These are phyloP conservation scores for Hapsidospora chrysogenum DNA, from an alignment of 495 filamentous ascomycete genomes.

Conservation along the genomic window DNA sequence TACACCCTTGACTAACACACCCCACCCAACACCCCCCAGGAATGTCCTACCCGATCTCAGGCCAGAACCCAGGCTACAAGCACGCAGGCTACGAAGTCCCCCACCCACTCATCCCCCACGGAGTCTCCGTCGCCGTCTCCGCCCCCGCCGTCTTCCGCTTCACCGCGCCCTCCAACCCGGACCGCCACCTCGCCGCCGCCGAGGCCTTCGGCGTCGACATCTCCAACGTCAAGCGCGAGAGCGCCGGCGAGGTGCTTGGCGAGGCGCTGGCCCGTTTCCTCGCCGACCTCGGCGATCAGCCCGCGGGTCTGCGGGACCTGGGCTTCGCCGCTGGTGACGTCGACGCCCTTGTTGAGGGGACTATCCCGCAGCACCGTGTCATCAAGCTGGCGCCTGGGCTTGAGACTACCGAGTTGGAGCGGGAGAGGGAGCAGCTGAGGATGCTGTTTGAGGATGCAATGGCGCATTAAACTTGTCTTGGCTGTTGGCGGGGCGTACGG, in stretches of 20 bases:
- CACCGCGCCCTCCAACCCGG: conserved; percentile 77
- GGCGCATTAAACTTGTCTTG: conserved; percentile 18
- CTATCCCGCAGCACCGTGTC: conserved; percentile 78
- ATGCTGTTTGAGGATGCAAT: conserved; percentile 32
- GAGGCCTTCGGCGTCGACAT: conserved; percentile 86
- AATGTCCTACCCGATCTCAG: conserved; percentile 90
- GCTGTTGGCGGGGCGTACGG: too few species aligned
- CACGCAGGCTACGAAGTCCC: conserved; percentile 68
- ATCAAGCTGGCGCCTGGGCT: conserved; percentile 81
- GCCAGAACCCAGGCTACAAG: conserved; percentile 76
- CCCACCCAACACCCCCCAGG: too few species aligned
- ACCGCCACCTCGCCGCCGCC: conserved; percentile 76
- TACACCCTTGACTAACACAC: not conserved
- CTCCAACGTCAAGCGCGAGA: conserved; percentile 66
- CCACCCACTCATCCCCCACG: conserved; percentile 78
- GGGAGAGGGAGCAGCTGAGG: conserved; percentile 34
- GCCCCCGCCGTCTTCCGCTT: conserved; percentile 90
- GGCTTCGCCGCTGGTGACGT: conserved; percentile 65
- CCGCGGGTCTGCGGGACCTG: conserved; percentile 63
- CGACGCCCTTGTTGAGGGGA: conserved; percentile 75
- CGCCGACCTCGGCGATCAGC: conserved; percentile 72
- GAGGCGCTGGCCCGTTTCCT: conserved; percentile 73
- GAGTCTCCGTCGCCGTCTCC: conserved; percentile 86
- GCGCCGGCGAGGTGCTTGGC: conserved; percentile 70
- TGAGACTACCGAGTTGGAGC: conserved; percentile 50